phyloP scores from a whole-genome alignment of 2,329 filamentous ascomycete genomes.

The Pseudogymnoascus sp. region DNA sequence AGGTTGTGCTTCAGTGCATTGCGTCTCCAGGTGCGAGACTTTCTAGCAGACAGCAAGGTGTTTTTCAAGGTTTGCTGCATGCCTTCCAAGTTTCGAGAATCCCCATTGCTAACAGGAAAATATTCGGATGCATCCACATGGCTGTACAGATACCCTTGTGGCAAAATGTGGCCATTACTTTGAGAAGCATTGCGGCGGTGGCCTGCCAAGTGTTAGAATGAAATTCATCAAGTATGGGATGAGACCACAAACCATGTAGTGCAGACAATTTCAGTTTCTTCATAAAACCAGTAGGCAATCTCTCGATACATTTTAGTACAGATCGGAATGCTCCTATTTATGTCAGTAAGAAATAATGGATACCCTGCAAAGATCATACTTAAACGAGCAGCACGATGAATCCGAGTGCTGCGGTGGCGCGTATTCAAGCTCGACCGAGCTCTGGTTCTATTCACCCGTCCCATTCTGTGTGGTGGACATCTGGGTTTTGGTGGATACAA shows the following conservation, averaged over 20 bases:
- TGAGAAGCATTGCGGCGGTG: background rate
- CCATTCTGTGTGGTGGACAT: background rate
- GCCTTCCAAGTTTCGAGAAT: background rate
- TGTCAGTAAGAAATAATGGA: background rate
- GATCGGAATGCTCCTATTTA: background rate
- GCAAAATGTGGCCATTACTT: background rate
- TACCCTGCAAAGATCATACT: background rate
- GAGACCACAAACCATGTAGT: background rate
- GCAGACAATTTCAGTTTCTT: background rate
- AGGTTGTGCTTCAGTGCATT: background rate
- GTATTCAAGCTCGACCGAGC: background rate
- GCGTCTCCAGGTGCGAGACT: background rate
- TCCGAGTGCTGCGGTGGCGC: background rate
- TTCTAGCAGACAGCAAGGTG: background rate
- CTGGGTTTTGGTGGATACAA: background rate
- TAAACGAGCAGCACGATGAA: background rate
- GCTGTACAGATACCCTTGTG: background rate
- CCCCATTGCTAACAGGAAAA: background rate
- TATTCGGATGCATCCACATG: background rate
- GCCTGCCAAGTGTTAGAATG: background rate
- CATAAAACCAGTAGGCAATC: background rate
- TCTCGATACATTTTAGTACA: background rate
- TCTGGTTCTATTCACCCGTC: background rate
- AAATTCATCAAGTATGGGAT: background rate
- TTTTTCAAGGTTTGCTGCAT: background rate